Percentiles rank a stretch among this genome's conserved stretches.
These are phyloP conservation scores for Fagopyrum esculentum DNA, from an alignment of 148 eudicot species.

Conservation along the genomic window DNA sequence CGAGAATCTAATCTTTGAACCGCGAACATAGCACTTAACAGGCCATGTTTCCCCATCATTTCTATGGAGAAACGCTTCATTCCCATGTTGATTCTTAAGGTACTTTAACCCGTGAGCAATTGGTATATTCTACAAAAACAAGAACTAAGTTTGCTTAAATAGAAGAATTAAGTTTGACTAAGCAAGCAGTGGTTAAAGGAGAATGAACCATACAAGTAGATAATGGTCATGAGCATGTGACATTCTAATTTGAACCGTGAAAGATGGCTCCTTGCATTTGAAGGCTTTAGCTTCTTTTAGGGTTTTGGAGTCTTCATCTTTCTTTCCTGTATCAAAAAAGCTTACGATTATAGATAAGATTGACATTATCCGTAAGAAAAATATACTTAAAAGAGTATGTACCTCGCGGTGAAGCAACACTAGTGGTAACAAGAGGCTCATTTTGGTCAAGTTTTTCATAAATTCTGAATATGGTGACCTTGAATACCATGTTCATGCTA, in stretches of 20 bases:
- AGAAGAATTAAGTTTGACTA: not conserved
- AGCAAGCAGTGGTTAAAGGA: too few species aligned
- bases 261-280: not conserved
- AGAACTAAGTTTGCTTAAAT: not conserved
- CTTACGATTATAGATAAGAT: too few species aligned
- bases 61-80: not conserved
- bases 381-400: too few species aligned
- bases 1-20: not conserved
- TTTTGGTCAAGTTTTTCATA: not conserved
- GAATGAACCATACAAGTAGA: not conserved
- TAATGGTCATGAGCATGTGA: not conserved
- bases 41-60: not conserved
- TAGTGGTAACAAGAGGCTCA: not conserved
- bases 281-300: not conserved
- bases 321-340: not conserved
- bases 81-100: not conserved
- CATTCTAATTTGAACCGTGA: not conserved
- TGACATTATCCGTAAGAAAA: too few species aligned
- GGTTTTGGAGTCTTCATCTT: not conserved
- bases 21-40: not conserved
- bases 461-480: not conserved
- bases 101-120: not conserved
- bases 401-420: not conserved
- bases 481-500: not conserved
- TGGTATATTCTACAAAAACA: not conserved